phyloP scores from a whole-genome alignment of 768 basidiomycete genomes.

The Rhizopogon rudus region DNA sequence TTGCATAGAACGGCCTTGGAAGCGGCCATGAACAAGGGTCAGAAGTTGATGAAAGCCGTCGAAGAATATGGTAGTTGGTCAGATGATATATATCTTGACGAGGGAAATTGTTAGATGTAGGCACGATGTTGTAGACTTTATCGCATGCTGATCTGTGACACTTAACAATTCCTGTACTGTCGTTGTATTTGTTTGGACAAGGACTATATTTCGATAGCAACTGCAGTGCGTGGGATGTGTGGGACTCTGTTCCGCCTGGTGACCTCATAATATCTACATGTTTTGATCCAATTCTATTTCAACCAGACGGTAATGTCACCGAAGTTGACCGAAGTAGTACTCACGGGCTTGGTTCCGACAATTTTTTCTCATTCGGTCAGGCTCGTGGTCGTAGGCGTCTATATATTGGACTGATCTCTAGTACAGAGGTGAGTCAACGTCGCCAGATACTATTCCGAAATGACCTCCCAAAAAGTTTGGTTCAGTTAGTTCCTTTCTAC shows the following conservation, averaged over 20 bases:
- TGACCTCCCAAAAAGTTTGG: conserved; percentile 15
- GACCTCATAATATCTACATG: too few species aligned
- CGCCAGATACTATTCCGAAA: conserved; percentile 1
- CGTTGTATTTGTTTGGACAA: too few species aligned
- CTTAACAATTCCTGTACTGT: neutral
- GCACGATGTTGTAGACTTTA: neutral
- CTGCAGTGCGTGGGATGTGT: too few species aligned
- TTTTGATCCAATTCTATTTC: too few species aligned
- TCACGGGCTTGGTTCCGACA: too few species aligned
- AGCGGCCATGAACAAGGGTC: conserved; percentile 17
- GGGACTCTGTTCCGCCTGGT: too few species aligned
- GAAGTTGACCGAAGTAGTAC: too few species aligned
- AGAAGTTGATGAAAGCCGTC: conserved; percentile 16
- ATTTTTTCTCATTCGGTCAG: neutral
- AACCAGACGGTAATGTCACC: too few species aligned
- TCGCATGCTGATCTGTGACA: neutral
- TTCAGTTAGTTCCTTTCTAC: conserved; percentile 10
- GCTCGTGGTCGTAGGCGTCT: neutral
- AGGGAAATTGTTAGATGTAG: neutral
- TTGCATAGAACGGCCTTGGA: conserved; percentile 17
- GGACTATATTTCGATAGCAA: too few species aligned
- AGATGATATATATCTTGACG: conserved; percentile 17
- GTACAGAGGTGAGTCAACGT: neutral
- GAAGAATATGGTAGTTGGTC: conserved; percentile 25
- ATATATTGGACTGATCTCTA: neutral